Evolutionary conservation across 2,329 filamentous ascomycete species (phyloP).

Genomic region (Sporothrix brunneoviolacea): DNA sequence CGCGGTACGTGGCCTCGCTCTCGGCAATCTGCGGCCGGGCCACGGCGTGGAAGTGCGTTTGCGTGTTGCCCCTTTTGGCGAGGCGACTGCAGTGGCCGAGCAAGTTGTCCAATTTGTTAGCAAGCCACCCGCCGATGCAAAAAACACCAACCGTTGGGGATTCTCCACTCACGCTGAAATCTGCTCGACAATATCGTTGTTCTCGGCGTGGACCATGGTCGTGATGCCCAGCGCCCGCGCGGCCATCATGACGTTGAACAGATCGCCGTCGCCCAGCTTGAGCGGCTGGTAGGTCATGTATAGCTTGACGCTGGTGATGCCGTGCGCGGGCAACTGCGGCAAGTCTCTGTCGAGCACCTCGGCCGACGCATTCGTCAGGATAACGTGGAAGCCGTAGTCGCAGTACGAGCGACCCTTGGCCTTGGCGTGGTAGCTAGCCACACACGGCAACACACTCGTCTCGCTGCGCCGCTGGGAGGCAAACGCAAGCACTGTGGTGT

Average conservation of each 20-base stretch:
- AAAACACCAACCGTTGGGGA: too few species aligned
- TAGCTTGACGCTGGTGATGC: constrained; percentile 42
- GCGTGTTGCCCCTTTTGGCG: constrained; percentile 24
- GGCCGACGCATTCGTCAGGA: constrained; percentile 39
- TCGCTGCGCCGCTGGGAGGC: constrained; percentile 44
- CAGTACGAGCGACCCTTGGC: constrained; percentile 52
- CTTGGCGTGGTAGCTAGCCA: constrained; percentile 62
- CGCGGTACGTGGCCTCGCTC: constrained; percentile 42
- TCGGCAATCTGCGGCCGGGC: constrained; percentile 40
- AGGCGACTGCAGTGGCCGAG: too few species aligned
- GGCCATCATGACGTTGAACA: constrained; percentile 44
- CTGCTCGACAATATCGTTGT: constrained; percentile 51
- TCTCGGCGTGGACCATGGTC: constrained; percentile 56
- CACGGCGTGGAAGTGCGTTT: constrained; percentile 39
- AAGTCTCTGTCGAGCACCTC: constrained; percentile 37
- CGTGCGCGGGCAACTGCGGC: constrained; percentile 29
- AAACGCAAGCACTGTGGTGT: constrained; percentile 52
- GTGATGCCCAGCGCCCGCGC: constrained; percentile 40
- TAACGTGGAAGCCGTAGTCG: constrained; percentile 51
- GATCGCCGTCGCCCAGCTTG: constrained; percentile 41
- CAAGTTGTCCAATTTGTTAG: too few species aligned
- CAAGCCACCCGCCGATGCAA: too few species aligned
- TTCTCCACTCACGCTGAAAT: constrained; percentile 24
- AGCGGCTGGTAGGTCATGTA: constrained; percentile 47
- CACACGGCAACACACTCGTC: constrained; percentile 54